These are phyloP conservation scores for Diaporthe caulivora DNA, from an alignment of 2,329 filamentous ascomycete genomes.

Conservation along the genomic window DNA sequence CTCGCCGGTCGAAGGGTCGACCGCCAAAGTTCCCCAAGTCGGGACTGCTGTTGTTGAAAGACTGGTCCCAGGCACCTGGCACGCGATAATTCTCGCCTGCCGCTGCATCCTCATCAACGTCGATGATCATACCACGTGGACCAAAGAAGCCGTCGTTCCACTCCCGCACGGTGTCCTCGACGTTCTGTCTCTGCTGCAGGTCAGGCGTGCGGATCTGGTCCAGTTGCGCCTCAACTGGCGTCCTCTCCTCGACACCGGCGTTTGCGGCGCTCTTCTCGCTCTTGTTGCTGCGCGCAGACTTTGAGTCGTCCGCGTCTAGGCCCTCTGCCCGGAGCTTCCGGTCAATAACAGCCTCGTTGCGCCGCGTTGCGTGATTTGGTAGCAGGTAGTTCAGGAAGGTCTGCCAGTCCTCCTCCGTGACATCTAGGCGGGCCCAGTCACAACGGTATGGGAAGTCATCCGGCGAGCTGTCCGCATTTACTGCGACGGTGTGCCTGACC, in stretches of 20 bases:
- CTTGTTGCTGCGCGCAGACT: constrained; percentile 34
- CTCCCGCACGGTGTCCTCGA: constrained; percentile 59
- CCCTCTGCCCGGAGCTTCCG: constrained; percentile 61
- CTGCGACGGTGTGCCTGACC: constrained; percentile 50
- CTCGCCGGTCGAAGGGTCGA: constrained; percentile 13
- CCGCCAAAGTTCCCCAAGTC: neutral
- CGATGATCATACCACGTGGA: constrained; percentile 61
- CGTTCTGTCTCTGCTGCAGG: constrained; percentile 46
- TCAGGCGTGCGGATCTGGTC: constrained; percentile 49
- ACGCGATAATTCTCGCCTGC: constrained; percentile 41
- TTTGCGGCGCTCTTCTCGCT: constrained; percentile 24
- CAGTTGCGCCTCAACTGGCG: constrained; percentile 57
- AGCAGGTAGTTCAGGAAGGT: constrained; percentile 70
- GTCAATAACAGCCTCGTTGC: constrained; percentile 62
- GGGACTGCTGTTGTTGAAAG: constrained; percentile 44
- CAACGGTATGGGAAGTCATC: constrained; percentile 59
- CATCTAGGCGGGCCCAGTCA: constrained; percentile 56
- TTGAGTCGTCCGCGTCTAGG: constrained; percentile 45
- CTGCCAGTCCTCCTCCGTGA: constrained; percentile 67
- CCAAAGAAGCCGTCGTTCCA: constrained; percentile 71
- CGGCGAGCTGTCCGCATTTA: constrained; percentile 53
- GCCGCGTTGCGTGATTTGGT: constrained; percentile 58
- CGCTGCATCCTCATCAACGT: constrained; percentile 44
- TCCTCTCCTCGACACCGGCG: constrained; percentile 43
- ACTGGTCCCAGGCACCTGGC: constrained; percentile 50